These are phyloP conservation scores for Albugo laibachii DNA, from an alignment of 352 stramenopile species.

Conservation along the genomic window DNA sequence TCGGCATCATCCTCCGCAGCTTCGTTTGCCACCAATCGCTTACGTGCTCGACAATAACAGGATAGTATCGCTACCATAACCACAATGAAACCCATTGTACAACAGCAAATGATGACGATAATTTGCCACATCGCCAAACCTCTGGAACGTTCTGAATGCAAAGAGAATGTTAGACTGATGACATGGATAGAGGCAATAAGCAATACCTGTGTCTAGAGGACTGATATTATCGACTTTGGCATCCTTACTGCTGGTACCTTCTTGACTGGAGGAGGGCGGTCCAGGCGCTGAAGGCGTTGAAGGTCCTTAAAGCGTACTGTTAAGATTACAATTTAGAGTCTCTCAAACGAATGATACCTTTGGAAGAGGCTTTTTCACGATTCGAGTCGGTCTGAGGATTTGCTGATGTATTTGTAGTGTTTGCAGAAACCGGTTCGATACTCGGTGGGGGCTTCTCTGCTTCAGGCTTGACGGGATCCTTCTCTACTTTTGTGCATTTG, in stretches of 20 bases:
- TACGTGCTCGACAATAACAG: constrained; percentile 33
- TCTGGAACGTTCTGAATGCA: constrained; percentile 6
- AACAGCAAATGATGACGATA: constrained; percentile 33
- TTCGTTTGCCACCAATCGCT: constrained; percentile 27
- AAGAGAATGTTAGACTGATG: constrained; percentile 1
- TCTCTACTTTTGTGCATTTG: not conserved
- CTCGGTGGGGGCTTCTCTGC: not conserved
- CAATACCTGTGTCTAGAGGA: constrained; percentile 1
- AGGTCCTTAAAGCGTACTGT: not conserved
- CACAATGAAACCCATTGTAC: constrained; percentile 24
- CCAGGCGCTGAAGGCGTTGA: not conserved
- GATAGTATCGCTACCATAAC: constrained; percentile 26
- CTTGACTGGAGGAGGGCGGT: no score
- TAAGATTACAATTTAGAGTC: not conserved
- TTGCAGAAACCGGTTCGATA: not conserved
- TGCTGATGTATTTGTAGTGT: not conserved
- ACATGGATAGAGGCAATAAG: not conserved
- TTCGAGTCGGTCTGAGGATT: not conserved
- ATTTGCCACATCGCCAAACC: constrained; percentile 31
- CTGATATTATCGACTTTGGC: constrained; percentile 1
- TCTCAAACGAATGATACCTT: not conserved
- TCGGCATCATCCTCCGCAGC: constrained; percentile 16
- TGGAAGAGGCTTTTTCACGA: not conserved
- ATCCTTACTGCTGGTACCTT: not conserved
- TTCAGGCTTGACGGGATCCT: not conserved